Evolutionary conservation across 2,329 filamentous ascomycete species (phyloP), one percentile per base, ranked within the genome.

Genomic region (Hymenoscyphus albidus): DNA sequence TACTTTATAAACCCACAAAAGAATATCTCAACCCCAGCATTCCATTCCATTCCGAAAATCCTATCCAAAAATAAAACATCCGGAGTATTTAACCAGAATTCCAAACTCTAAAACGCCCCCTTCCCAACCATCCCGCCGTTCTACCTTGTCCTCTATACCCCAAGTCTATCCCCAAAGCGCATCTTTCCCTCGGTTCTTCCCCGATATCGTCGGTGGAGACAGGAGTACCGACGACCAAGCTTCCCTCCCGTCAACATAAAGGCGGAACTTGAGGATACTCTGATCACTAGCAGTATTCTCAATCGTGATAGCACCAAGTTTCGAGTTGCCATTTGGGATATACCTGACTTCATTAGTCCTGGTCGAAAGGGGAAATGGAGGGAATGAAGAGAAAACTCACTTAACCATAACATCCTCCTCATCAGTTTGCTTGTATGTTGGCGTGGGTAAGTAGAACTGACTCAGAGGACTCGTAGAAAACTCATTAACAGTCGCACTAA

Each of bases 381-480:
- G 44, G 2, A 22, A 16, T 22, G 2, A 16, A 35, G 35, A 10
- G 27, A 6, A 57, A 16, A 85, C 84, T 80, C 85, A 96, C 86
- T 94, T 92, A 68, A 98, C 82, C 74, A 88, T 83, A 12, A 97
- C 85, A 77, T 98, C 95, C 70, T 93, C 87, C 1, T 88, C 83
- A 70, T 96, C 92, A 0, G 83, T 85, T 77, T 97, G 92, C 70
- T 82, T 82, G 77, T 98, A 99, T 0, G 92, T 94, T 1, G 89
- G 84, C 31, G 94, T 79, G 0, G 95, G 95, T 4, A 95, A 84
- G 70, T 95, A 97, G 75, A 99, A 99, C 83, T 98, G 96, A 75
- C 88, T 96, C 61, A 99, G 76, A 0, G 95, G 95, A 62, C 91
- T 95, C 0, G 90, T 93, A 31, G 91, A 95, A 77, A 97, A 98